Evolutionary conservation across 176 grass and related monocot genomes (phyloP), one percentile per base, ranked within the genome.

Genomic region (Neostapfia colusana): DNA sequence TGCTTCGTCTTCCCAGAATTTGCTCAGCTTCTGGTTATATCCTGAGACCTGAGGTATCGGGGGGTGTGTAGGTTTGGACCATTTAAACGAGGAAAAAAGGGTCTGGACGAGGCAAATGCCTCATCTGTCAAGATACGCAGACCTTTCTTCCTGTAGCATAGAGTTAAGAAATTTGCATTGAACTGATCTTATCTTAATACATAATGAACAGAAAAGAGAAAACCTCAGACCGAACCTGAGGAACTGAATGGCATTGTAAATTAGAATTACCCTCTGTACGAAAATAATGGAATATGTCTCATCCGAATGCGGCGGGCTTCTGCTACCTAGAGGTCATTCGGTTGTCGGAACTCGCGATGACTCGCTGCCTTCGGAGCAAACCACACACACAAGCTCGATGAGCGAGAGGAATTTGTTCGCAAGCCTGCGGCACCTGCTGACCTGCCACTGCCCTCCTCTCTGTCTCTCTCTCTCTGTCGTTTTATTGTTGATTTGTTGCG

Each of bases 261-360:
- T 42, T 10, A 42, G 40, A 42, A 8, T n/a, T n/a, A 42, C 40
- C 40, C 4, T 42, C 40, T 42, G 40, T 10, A 42, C 10, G 8
- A 42, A 42, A 42, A 10, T 42, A 42, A 42, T 42, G 40, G 40
- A 42, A 1, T 42, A 42, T 42, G 5, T 10, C 7, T 45, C 28
- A 39, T 10, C 0, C 2, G 1, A 0, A 3, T 0, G 3, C 8
- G 49, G 0, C 0, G 0, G 16, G 14, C 0, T 0, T 0, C 1
- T 0, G 0, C 0, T 0, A 12, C 2, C 1, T 81, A 0, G 27
- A 63, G 28, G 49, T 21, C 8, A 2, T 38, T 0, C 72, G 78
- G 78, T 41, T 3, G 6, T 71, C 67, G 0, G 56, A 81, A 15
- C 74, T 84, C 18, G 28, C 24, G 3, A 65, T 25, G 36, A 36